Evolutionary conservation across 345 rosid genomes (phyloP).

Genomic region (Euphorbia tirucalli): DNA sequence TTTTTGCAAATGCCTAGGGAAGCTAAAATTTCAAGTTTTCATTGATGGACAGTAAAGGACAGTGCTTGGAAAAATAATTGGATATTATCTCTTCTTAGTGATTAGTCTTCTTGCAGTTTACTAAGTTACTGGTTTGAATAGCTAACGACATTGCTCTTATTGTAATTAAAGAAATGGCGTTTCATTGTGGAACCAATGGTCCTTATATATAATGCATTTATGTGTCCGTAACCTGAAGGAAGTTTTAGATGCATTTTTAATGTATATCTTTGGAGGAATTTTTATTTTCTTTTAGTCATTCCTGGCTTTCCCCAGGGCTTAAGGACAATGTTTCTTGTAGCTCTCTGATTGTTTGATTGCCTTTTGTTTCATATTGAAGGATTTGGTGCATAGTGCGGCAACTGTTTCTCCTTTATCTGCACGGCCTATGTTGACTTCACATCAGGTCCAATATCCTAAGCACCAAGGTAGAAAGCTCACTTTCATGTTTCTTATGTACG

Average conservation of each 20-base stretch:
- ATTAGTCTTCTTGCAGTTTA: neutral
- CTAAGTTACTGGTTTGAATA: neutral
- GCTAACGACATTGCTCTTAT: neutral
- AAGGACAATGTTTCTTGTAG: neutral
- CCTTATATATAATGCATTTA: neutral
- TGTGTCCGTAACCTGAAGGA: neutral
- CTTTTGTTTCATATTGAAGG: constrained; percentile 41
- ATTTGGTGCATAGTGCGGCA: constrained; percentile 49
- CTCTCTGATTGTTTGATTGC: neutral
- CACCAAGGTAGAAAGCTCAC: constrained; percentile 26
- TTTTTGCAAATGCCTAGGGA: neutral
- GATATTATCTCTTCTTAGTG: neutral
- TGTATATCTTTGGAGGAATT: neutral
- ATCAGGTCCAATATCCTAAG: constrained; percentile 49
- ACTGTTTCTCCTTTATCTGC: constrained; percentile 47
- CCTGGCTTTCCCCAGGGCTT: neutral
- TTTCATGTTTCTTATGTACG: neutral
- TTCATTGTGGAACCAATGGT: too few species aligned
- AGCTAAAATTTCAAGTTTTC: neutral
- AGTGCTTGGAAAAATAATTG: neutral
- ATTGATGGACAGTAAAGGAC: neutral
- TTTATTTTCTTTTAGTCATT: neutral
- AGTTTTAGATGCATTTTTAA: neutral
- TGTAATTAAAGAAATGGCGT: too few species aligned
- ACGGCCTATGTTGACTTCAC: constrained; percentile 45